Evolutionary conservation across 75 land plant species (phyloP).

Genomic region (Sequoia sempervirens): DNA sequence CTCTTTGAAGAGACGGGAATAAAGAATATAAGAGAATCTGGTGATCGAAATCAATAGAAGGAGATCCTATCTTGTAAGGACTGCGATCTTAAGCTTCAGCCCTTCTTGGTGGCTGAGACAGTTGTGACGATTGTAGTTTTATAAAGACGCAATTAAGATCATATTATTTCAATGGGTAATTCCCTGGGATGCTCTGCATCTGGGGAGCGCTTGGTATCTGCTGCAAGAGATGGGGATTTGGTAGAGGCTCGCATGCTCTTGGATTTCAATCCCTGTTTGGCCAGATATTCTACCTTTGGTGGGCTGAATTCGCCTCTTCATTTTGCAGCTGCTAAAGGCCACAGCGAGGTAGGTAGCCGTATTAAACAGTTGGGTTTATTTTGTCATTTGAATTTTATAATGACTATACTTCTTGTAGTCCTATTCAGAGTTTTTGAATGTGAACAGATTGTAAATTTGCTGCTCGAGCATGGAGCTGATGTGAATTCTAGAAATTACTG

Average conservation of each 20-base stretch:
- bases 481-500: conserved; percentile 92
- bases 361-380: background rate
- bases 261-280: conserved; percentile 74
- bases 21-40: background rate
- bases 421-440: background rate
- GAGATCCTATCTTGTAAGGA: background rate
- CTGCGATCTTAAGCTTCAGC: background rate
- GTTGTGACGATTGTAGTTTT: background rate
- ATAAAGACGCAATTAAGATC: background rate
- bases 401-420: background rate
- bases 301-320: conserved; percentile 90
- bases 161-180: conserved; percentile 59
- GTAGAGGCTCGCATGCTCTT: conserved; percentile 80
- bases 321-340: conserved; percentile 85
- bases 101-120: background rate
- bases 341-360: conserved; percentile 58
- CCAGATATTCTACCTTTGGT: conserved; percentile 86
- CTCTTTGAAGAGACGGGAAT: background rate
- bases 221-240: conserved; percentile 91
- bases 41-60: background rate
- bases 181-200: conserved; percentile 93
- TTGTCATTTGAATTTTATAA: background rate
- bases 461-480: conserved; percentile 89
- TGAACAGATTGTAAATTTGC: conserved; percentile 62
- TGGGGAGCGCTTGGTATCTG: conserved; percentile 85